phyloP scores from a whole-genome alignment of 768 basidiomycete genomes.

The Agaricus subrufescens region DNA sequence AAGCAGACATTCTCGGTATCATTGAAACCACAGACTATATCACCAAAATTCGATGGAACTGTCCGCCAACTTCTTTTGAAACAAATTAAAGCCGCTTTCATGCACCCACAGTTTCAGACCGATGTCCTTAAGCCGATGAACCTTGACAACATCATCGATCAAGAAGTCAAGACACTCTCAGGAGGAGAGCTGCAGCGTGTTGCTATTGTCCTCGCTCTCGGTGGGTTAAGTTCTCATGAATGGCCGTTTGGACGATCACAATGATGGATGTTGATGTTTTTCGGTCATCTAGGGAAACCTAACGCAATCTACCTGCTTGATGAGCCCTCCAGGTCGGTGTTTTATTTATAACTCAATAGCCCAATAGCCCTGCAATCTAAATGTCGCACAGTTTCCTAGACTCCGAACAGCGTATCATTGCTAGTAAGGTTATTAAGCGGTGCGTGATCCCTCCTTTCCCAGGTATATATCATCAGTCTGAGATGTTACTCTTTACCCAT shows the following conservation, averaged over 20 bases:
- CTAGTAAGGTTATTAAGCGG: constrained; percentile 97
- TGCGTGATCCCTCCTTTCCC: constrained; percentile 22
- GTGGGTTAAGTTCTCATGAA: constrained; percentile 30
- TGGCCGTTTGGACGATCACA: not conserved
- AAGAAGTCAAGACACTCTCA: constrained; percentile 96
- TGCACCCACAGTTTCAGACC: constrained; percentile 99
- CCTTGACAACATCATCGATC: constrained; percentile 91
- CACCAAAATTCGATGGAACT: constrained; percentile 95
- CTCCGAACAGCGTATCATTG: constrained; percentile 98
- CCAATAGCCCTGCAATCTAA: not conserved
- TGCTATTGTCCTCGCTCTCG: constrained; percentile 90
- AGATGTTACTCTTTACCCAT: not conserved
- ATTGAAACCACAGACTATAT: constrained; percentile 97
- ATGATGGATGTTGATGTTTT: not conserved
- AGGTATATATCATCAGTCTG: not conserved
- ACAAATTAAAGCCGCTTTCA: constrained; percentile 91
- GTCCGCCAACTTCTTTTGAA: constrained; percentile 93
- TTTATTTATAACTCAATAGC: not conserved
- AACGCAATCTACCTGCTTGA: constrained; percentile 92
- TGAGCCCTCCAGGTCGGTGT: constrained; percentile 77
- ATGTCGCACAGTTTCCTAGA: constrained; percentile 74
- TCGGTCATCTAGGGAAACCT: constrained; percentile 49
- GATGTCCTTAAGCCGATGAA: constrained; percentile 98
- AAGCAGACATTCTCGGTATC: constrained; percentile 84
- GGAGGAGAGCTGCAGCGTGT: constrained; percentile 98